Conservation (phyloP, 2,329 filamentous ascomycete species). For the Trichoderma endophyticum region DNA sequence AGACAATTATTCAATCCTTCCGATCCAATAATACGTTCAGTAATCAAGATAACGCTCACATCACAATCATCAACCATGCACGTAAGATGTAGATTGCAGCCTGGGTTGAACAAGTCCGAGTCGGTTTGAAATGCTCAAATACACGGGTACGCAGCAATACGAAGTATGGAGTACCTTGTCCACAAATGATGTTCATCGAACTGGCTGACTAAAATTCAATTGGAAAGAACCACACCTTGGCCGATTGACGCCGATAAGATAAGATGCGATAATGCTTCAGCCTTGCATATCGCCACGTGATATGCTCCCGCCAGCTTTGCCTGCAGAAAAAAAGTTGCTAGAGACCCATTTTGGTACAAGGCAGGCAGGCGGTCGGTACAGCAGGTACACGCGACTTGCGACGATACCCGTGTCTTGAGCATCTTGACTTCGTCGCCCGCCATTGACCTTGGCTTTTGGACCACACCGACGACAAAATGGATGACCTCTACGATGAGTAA, state of each 20-base stretch:
- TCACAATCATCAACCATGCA: neutral
- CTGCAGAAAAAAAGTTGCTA: conserved; percentile 23
- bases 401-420: conserved; percentile 20
- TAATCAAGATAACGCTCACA: neutral
- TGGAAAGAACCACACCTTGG: too few species aligned
- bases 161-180: neutral
- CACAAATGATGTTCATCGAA: neutral
- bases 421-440: conserved; percentile 21
- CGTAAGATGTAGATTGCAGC: neutral
- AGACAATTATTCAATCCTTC: neutral
- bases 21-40: neutral
- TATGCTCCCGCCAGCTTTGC: neutral
- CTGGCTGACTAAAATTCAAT: neutral
- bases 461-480: conserved; percentile 55
- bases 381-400: conserved; percentile 20
- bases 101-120: neutral
- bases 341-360: conserved; percentile 12
- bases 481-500: conserved; percentile 96
- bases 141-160: neutral
- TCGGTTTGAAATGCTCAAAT: neutral
- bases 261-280: conserved; percentile 8
- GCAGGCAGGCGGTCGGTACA: conserved; percentile 5
- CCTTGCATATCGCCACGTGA: conserved; percentile 22
- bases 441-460: conserved; percentile 22
- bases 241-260: neutral